Percentiles rank a stretch among this genome's conserved stretches.
Evolutionary conservation across 176 grass and related monocot genomes (phyloP).

Genomic region (Oryza rufipogon): DNA sequence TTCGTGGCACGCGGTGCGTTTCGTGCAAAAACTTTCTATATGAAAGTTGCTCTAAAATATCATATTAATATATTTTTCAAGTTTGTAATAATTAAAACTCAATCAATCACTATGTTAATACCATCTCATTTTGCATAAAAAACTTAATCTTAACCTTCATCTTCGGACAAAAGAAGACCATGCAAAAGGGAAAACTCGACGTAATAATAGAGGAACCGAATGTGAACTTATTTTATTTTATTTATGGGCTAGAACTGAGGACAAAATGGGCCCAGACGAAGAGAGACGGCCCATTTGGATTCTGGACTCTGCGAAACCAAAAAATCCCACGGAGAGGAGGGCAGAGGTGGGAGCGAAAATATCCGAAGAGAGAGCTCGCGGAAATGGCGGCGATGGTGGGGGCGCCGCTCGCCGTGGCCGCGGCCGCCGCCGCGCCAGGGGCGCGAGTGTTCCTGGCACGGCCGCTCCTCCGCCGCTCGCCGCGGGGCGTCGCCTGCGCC

Average conservation of each 20-base stretch:
- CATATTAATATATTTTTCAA: too few species aligned
- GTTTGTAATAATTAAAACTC: too few species aligned
- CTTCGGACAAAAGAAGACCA: too few species aligned
- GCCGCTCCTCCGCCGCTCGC: not conserved
- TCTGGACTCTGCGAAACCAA: not conserved
- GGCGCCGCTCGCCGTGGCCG: slow-evolving; percentile 45
- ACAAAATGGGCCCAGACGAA: not conserved
- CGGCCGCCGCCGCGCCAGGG: not conserved
- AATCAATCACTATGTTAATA: too few species aligned
- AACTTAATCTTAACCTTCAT: too few species aligned
- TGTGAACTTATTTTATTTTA: too few species aligned
- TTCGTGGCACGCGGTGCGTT: too few species aligned
- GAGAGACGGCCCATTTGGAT: not conserved
- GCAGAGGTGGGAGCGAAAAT: slow-evolving; percentile 31
- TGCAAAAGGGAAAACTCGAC: too few species aligned
- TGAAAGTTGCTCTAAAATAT: too few species aligned
- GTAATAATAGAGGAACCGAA: too few species aligned
- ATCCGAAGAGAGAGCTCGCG: slow-evolving; percentile 37
- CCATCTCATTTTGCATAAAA: too few species aligned
- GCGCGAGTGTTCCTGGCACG: not conserved
- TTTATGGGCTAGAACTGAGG: fast-evolving
- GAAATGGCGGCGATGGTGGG: slow-evolving; percentile 52
- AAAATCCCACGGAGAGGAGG: slow-evolving; percentile 38
- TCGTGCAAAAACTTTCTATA: too few species aligned
- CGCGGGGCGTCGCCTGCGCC: slow-evolving; percentile 35